phyloP scores from a whole-genome alignment of 2,329 filamentous ascomycete genomes.

The Aureobasidium sp. region DNA sequence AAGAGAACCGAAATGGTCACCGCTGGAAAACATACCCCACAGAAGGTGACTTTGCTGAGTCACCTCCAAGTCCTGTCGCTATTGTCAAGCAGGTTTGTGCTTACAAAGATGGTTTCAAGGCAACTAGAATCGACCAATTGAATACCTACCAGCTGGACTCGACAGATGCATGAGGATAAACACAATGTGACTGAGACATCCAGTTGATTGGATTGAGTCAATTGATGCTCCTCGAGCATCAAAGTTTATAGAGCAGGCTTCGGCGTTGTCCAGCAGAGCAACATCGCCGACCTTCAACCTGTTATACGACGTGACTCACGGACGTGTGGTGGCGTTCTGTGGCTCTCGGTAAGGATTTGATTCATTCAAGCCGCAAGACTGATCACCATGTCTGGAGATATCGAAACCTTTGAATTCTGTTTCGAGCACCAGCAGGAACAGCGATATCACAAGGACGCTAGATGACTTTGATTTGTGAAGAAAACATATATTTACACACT shows the following conservation, averaged over 20 bases:
- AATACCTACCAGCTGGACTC: not conserved
- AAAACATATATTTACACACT: constrained; percentile 11
- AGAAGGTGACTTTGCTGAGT: not conserved
- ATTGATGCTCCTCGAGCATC: not conserved
- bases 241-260: not conserved
- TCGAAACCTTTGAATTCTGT: not conserved
- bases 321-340: not conserved
- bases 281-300: not conserved
- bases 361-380: not conserved
- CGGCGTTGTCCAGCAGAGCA: not conserved
- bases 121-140: not conserved
- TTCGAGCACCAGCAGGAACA: too few relatives aligned
- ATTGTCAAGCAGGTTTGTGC: not conserved
- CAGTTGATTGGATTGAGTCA: too few relatives aligned
- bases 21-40: not conserved
- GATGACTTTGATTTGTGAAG: not conserved
- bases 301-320: not conserved
- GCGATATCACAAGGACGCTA: not conserved
- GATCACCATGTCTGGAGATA: not conserved
- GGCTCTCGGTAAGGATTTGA: not conserved
- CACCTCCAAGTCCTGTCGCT: not conserved
- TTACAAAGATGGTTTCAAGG: not conserved
- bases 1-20: not conserved
- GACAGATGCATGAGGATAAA: not conserved
- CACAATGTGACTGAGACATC: too few relatives aligned